phyloP scores from a whole-genome alignment of 148 eudicot species.

The Dianthus caryophyllus region DNA sequence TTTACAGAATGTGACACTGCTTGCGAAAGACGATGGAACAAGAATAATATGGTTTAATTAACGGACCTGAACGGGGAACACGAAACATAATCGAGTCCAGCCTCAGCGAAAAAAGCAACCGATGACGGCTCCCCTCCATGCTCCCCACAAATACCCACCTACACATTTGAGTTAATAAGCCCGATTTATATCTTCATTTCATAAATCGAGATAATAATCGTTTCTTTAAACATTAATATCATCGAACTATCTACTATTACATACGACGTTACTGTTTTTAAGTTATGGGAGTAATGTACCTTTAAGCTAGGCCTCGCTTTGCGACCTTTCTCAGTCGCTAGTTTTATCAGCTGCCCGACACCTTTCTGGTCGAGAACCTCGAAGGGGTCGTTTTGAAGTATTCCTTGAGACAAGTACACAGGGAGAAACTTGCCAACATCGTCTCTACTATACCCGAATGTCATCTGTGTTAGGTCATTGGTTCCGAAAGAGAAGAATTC shows the following conservation, averaged over 20 bases:
- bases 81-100: conserved; percentile 90
- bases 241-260: not conserved
- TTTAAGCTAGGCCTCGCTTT: conserved; percentile 80
- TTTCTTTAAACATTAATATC: not conserved
- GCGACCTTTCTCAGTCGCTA: conserved; percentile 90
- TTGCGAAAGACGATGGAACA: too few relatives aligned
- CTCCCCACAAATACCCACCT: conserved; percentile 98
- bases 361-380: conserved; percentile 98
- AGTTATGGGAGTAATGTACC: conserved; percentile 28
- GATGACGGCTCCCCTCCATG: conserved; percentile 99
- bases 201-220: not conserved
- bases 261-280: too few relatives aligned
- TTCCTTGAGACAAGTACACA: conserved; percentile 77
- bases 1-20: too few relatives aligned
- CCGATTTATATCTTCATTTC: not conserved
- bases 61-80: conserved; percentile 93
- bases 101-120: conserved; percentile 84
- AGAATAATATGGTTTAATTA: not conserved
- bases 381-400: conserved; percentile 91
- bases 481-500: conserved; percentile 99
- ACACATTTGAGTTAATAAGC: conserved; percentile 3
- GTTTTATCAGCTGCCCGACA: conserved; percentile 87
- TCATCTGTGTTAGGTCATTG: conserved; percentile 97
- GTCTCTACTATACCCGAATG: conserved; percentile 97
- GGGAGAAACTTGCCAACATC: conserved; percentile 98